Evolutionary conservation across 768 basidiomycete species (phyloP).

Genomic region (Candolleomyces eurysporus): DNA sequence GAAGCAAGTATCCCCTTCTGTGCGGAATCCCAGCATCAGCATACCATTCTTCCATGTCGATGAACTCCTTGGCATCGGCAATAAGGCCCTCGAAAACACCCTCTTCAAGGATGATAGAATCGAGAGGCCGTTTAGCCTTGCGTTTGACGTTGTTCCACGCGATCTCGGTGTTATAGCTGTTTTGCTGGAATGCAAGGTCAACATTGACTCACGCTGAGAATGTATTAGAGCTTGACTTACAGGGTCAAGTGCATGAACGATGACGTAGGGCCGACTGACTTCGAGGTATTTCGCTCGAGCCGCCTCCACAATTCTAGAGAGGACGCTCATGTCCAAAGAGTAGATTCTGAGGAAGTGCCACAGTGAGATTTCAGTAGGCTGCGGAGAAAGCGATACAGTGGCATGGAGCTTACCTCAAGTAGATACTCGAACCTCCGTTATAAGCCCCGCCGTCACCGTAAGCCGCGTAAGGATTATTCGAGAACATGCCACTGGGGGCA

Average conservation of each 20-base stretch:
- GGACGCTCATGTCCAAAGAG: conserved; percentile 38
- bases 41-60: conserved; percentile 72
- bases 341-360: conserved; percentile 32
- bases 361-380: too few relatives aligned
- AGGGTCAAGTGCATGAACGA: conserved; percentile 34
- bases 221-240: conserved; percentile 18
- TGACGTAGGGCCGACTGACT: conserved; percentile 39
- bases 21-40: conserved; percentile 76
- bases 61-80: conserved; percentile 69
- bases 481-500: neutral
- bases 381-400: too few relatives aligned
- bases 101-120: conserved; percentile 69
- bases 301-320: conserved; percentile 42
- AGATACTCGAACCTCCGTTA: conserved; percentile 17
- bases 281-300: conserved; percentile 40
- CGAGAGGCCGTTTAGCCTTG: conserved; percentile 53
- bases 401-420: conserved; percentile 29
- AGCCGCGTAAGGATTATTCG: neutral
- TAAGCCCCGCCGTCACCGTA: conserved; percentile 5
- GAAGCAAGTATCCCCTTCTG: conserved; percentile 75
- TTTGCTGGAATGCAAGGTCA: conserved; percentile 16
- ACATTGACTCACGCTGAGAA: conserved; percentile 2
- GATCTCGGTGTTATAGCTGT: conserved; percentile 32
- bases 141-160: conserved; percentile 44
- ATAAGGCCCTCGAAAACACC: conserved; percentile 65